Evolutionary conservation across 345 rosid species (phyloP).

Genomic region (Hibiscus trionum): DNA sequence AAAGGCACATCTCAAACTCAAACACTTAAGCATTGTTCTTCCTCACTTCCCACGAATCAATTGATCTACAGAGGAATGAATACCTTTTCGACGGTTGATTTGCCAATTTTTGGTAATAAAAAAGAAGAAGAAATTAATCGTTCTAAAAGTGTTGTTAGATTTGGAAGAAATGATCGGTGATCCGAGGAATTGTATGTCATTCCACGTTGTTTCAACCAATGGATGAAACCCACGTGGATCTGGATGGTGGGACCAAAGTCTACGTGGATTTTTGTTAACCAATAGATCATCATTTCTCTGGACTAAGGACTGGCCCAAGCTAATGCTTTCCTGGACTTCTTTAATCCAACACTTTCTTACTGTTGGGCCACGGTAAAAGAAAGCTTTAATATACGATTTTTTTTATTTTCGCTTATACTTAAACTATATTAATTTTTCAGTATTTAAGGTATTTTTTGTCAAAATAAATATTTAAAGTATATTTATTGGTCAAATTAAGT

Average conservation of each 20-base stretch:
- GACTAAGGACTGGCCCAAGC: background rate
- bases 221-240: slow-evolving; percentile 27
- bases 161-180: background rate
- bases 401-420: too few relatives aligned
- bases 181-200: slow-evolving; percentile 16
- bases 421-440: too few relatives aligned
- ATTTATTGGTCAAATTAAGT: too few relatives aligned
- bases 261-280: background rate
- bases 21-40: slow-evolving; percentile 30
- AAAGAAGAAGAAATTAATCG: background rate
- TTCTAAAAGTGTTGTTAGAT: background rate
- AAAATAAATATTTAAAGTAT: too few relatives aligned
- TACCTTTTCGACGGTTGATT: background rate
- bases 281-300: background rate
- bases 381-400: too few relatives aligned
- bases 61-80: background rate
- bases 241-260: background rate
- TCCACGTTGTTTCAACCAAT: slow-evolving; percentile 54
- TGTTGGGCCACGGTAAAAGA: background rate
- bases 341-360: background rate
- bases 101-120: background rate
- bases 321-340: background rate
- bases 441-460: too few relatives aligned
- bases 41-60: slow-evolving; percentile 17
- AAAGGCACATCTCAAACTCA: slow-evolving; percentile 29